These are phyloP conservation scores for Xylaria sp. DNA, from an alignment of 2,329 filamentous ascomycete species.

Conservation along the genomic window DNA sequence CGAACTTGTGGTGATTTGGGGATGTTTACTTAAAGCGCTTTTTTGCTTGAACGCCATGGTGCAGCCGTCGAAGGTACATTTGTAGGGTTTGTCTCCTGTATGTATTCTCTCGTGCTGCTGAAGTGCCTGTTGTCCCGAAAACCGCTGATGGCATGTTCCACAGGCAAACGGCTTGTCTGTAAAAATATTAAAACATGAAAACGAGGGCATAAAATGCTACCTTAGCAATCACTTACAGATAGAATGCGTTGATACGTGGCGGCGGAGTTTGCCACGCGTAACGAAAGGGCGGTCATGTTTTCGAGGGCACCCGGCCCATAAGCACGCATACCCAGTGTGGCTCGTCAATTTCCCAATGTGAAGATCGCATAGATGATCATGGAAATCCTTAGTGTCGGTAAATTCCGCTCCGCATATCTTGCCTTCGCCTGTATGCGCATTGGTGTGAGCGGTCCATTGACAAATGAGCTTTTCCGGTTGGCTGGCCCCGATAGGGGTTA, in stretches of 20 bases:
- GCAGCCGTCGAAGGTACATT: slow-evolving; percentile 62
- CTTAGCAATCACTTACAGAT: slow-evolving; percentile 36
- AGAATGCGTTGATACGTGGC: slow-evolving; percentile 50
- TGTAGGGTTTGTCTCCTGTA: slow-evolving; percentile 71
- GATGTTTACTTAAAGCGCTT: slow-evolving; percentile 68
- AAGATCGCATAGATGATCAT: slow-evolving; percentile 43
- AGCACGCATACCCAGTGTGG: slow-evolving; percentile 46
- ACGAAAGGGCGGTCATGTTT: slow-evolving; percentile 43
- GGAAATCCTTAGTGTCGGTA: slow-evolving; percentile 38
- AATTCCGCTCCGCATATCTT: slow-evolving; percentile 43
- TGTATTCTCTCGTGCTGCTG: slow-evolving; percentile 75
- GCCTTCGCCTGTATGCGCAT: slow-evolving; percentile 16
- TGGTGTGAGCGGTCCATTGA: slow-evolving; percentile 41
- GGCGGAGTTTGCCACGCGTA: slow-evolving; percentile 48
- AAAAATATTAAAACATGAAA: slow-evolving; percentile 26
- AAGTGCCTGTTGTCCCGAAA: slow-evolving; percentile 74
- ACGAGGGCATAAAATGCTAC: neutral
- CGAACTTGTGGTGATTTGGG: neutral
- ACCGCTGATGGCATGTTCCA: slow-evolving; percentile 62
- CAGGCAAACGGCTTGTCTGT: slow-evolving; percentile 70
- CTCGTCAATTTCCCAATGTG: slow-evolving; percentile 42
- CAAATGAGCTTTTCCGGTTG: slow-evolving; percentile 37
- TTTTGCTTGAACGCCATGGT: slow-evolving; percentile 72
- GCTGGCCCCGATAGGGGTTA: neutral
- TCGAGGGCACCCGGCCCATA: slow-evolving; percentile 47